Base-by-base conservation (phyloP, 2,329 filamentous ascomycete species). In the Exophiala sideris region DNA sequence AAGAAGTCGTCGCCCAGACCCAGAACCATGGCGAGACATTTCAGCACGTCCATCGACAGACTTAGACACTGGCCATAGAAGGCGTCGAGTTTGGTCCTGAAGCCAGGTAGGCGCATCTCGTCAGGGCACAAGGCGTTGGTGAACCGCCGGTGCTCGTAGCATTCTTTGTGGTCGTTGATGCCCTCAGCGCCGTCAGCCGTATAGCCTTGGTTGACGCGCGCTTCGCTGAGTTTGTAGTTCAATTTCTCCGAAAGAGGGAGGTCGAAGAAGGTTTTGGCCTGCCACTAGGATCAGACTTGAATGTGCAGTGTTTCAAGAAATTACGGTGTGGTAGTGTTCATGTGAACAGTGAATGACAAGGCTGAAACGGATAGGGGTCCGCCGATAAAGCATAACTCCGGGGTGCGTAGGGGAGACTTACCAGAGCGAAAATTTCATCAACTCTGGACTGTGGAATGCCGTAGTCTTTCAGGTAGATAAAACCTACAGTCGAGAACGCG, bases 1-100 rank as follows among this genome's bases (percentile, higher is more conserved):
- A 84, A 84, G 51, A 78, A 78, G 35, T 73, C 64, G 61, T 85
- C 81, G 0, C 74, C 71, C 3, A 84, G 68, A 5, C 73, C 73
- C 3, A 85, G 70, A 3, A 76, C 78, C 6, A 85, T 70, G 0
- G 82, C 80, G 57, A 85, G 82, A 5, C 75, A 68, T 5, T 72
- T 70, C 2, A 80, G 74, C 36, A 85, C 64, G 35, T 71, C 74
- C 34, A 81, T 72, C 1, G 80, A 76, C 1, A 85, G 69, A 0
- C 58, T 67, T 8, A 85, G 68, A 35, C 77, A 78, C 5, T 71
- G 54, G 76, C 77, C 20, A 70, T 69, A 60, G 73, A 72, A 3
- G 71, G 64, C 3, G 65, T 63, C 52, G 76, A 74, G 7, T 66
- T 49, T 48, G 73, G 68, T 44, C 70, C 73, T 9, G 76, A 76